phyloP scores from a whole-genome alignment of 805 yeast genomes.

The Wickerhamiella dianesei region DNA sequence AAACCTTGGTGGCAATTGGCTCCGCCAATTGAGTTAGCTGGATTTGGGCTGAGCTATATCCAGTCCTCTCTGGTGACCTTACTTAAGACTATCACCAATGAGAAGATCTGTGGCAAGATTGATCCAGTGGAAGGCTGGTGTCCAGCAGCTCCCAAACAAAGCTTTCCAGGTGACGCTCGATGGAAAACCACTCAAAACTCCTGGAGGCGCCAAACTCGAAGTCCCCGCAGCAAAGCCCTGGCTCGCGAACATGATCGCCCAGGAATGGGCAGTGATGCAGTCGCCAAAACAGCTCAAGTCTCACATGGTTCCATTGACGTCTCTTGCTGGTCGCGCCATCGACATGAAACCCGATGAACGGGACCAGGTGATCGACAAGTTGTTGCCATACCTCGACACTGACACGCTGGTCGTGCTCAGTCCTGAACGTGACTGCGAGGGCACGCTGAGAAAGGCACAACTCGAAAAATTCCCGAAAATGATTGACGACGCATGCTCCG shows the following conservation, averaged over 20 bases:
- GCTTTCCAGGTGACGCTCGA: slow-evolving; percentile 32
- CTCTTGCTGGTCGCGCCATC: slow-evolving; percentile 72
- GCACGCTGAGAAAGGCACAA: slow-evolving; percentile 67
- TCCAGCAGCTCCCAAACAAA: neutral
- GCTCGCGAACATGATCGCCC: slow-evolving; percentile 61
- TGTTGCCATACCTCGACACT: slow-evolving; percentile 80
- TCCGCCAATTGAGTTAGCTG: no score
- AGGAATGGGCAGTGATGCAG: slow-evolving; percentile 77
- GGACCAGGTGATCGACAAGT: slow-evolving; percentile 40
- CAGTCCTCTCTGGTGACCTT: neutral
- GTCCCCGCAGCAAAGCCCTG: slow-evolving; percentile 38
- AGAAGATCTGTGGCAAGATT: neutral
- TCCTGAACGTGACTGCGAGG: slow-evolving; percentile 69
- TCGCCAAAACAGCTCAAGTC: slow-evolving; percentile 46
- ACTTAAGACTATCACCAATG: neutral
- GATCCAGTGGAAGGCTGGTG: neutral
- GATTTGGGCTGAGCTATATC: neutral
- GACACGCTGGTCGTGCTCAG: slow-evolving; percentile 85
- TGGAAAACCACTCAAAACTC: slow-evolving; percentile 66
- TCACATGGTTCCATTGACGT: slow-evolving; percentile 73
- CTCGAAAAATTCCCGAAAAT: slow-evolving; percentile 64
- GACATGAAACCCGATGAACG: slow-evolving; percentile 53
- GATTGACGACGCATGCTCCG: slow-evolving; percentile 49
- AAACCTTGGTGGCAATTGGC: no score
- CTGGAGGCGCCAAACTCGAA: slow-evolving; percentile 56